Conservation (phyloP, 2,329 filamentous ascomycete species). For the Dryadomyces quercus-mongolicae region DNA sequence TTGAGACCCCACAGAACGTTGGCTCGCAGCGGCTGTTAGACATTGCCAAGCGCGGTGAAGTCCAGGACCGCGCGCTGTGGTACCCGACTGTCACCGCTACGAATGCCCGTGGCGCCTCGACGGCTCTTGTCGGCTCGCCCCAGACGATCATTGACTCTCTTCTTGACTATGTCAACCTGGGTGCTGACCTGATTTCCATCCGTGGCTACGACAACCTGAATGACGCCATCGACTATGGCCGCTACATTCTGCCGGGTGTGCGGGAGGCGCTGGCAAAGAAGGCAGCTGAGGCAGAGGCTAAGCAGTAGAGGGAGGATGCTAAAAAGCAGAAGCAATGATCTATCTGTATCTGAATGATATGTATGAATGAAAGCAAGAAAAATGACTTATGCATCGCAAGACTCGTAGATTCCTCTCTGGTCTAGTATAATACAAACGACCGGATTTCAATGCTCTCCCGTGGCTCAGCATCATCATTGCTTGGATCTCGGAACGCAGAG, state of each 20-base stretch:
- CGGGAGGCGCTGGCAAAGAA: slow-evolving; percentile 21
- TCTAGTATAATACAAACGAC: slow-evolving; percentile 34
- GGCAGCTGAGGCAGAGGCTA: background rate
- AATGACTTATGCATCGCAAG: background rate
- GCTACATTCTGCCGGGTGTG: slow-evolving; percentile 40
- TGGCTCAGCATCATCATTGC: slow-evolving; percentile 22
- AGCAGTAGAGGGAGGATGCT: background rate
- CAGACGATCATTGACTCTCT: slow-evolving; percentile 41
- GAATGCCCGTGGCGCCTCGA: slow-evolving; percentile 45
- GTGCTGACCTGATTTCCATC: slow-evolving; percentile 43
- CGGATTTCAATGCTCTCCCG: slow-evolving; percentile 46
- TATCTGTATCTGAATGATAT: too few relatives aligned
- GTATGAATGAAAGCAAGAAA: background rate
- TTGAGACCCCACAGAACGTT: slow-evolving; percentile 39
- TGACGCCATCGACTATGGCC: slow-evolving; percentile 46
- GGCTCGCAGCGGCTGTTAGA: slow-evolving; percentile 46
- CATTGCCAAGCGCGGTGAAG: slow-evolving; percentile 41
- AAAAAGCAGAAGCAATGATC: too few relatives aligned
- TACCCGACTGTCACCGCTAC: slow-evolving; percentile 51
- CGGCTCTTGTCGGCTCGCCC: slow-evolving; percentile 42
- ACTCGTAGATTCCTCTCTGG: background rate
- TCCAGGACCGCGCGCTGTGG: slow-evolving; percentile 51
- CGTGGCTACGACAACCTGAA: slow-evolving; percentile 50
- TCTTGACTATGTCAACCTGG: slow-evolving; percentile 42
- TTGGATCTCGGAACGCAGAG: slow-evolving; percentile 38